A percentile compares a stretch with the other conserved stretches of the same genome.
phyloP scores from a whole-genome alignment of 2,329 filamentous ascomycete species.

The Microascus cirrosus region DNA sequence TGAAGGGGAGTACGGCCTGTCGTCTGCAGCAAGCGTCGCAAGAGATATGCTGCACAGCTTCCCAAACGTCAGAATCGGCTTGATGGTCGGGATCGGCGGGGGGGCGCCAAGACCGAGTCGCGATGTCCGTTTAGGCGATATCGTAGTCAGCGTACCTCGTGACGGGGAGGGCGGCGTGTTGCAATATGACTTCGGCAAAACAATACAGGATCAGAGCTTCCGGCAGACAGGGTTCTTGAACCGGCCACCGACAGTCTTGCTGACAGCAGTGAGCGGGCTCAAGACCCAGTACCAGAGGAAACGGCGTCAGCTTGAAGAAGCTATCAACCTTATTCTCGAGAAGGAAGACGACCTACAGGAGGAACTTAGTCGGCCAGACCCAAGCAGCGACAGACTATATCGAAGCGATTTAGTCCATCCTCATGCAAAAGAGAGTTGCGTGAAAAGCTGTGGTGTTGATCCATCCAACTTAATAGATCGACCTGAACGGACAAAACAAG shows the following conservation, averaged over 20 bases:
- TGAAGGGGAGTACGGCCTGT: slow-evolving; percentile 14
- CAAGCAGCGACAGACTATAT: too few species aligned
- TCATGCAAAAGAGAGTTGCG: too few species aligned
- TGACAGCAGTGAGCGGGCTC: slow-evolving; percentile 3
- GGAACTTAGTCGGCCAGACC: too few species aligned
- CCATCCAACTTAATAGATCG: too few species aligned
- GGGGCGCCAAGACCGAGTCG: slow-evolving; percentile 19
- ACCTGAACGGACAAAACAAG: too few species aligned
- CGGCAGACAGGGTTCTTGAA: slow-evolving; percentile 8
- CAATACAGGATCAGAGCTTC: slow-evolving; percentile 9
- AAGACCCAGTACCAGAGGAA: not conserved
- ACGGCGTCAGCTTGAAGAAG: not conserved
- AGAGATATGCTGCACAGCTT: slow-evolving; percentile 17
- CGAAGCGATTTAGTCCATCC: too few species aligned
- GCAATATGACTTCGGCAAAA: slow-evolving; percentile 16
- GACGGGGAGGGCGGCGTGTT: slow-evolving; percentile 10
- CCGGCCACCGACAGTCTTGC: slow-evolving; percentile 9
- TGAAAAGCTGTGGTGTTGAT: too few species aligned
- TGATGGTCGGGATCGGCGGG: slow-evolving; percentile 23
- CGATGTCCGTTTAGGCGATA: slow-evolving; percentile 21
- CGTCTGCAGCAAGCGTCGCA: slow-evolving; percentile 15
- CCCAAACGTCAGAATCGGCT: slow-evolving; percentile 14
- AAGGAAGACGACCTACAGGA: too few species aligned
- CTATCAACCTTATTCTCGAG: too few species aligned
- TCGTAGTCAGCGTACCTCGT: slow-evolving; percentile 10